Percentiles rank a stretch among this genome's conserved stretches.
These are phyloP conservation scores for Mycena sp. DNA, from an alignment of 1,284 basidiomycete genomes.

Conservation along the genomic window DNA sequence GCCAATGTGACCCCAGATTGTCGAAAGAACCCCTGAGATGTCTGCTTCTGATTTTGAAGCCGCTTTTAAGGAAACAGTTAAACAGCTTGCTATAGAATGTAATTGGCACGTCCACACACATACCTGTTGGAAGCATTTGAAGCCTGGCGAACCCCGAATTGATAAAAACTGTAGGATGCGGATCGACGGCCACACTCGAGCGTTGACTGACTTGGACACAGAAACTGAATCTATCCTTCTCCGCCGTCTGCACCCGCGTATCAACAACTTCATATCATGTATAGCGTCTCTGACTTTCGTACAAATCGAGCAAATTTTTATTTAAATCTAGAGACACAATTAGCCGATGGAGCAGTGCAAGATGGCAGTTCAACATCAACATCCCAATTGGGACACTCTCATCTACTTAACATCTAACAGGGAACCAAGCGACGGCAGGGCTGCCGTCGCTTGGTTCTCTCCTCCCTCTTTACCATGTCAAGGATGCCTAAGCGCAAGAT, in stretches of 20 bases:
- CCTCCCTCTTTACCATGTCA: no score
- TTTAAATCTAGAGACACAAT: no score
- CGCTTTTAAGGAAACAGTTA: background rate
- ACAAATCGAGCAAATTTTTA: no score
- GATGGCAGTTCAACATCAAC: no score
- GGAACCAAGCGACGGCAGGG: no score
- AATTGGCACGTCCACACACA: slow-evolving; percentile 11
- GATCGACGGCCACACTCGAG: background rate
- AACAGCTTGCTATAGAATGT: background rate
- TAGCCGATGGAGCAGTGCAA: no score
- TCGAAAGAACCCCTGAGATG: background rate
- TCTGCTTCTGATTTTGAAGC: background rate
- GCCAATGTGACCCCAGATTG: no score
- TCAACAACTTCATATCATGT: slow-evolving; percentile 24
- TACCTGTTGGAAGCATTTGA: slow-evolving; percentile 13
- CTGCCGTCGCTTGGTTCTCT: no score
- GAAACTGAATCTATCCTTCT: slow-evolving; percentile 8
- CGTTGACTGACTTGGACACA: background rate
- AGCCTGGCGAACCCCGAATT: background rate
- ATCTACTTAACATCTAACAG: no score
- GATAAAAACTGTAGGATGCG: slow-evolving; percentile 3
- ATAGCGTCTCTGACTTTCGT: no score
- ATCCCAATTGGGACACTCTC: no score
- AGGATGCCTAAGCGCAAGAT: no score
- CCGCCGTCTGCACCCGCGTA: background rate